Percentiles rank a stretch among this genome's conserved stretches.
These are phyloP conservation scores for Exophiala dermatitidis DNA, from an alignment of 2,329 filamentous ascomycete species.

Conservation along the genomic window DNA sequence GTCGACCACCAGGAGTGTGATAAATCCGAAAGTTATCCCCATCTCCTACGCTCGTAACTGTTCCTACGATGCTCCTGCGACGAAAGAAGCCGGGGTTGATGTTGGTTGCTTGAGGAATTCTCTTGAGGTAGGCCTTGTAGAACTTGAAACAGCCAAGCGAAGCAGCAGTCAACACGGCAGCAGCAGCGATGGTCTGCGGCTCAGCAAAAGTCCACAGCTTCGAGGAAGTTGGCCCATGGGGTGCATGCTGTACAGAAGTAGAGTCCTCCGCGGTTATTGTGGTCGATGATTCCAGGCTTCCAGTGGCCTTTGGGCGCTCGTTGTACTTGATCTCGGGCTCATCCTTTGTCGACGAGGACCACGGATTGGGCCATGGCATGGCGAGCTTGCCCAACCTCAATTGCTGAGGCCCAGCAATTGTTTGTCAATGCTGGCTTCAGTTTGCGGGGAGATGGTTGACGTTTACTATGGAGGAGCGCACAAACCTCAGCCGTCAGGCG, in stretches of 20 bases:
- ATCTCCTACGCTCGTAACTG: slow-evolving; percentile 89
- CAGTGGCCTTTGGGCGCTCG: neutral
- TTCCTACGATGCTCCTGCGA: slow-evolving; percentile 70
- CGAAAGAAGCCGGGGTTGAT: slow-evolving; percentile 66
- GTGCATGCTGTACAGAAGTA: slow-evolving; percentile 3
- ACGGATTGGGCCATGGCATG: slow-evolving; percentile 27
- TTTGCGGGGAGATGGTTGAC: no score
- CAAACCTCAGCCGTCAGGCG: no score
- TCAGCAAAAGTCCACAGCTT: slow-evolving; percentile 24
- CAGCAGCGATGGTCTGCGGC: slow-evolving; percentile 28
- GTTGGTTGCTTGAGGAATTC: slow-evolving; percentile 69
- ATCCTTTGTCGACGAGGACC: slow-evolving; percentile 24
- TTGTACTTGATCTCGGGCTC: slow-evolving; percentile 2
- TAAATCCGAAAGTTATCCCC: slow-evolving; percentile 92
- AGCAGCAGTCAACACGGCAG: slow-evolving; percentile 26
- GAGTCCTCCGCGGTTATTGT: slow-evolving; percentile 1
- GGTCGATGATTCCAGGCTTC: slow-evolving; percentile 3
- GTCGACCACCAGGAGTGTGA: slow-evolving; percentile 84
- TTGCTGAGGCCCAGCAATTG: neutral
- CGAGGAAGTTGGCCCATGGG: neutral
- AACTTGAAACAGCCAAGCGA: slow-evolving; percentile 21
- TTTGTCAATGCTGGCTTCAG: neutral
- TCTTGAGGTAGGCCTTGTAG: slow-evolving; percentile 58
- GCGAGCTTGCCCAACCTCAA: slow-evolving; percentile 1
- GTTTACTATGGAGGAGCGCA: no score